Conservation (phyloP, 2,329 filamentous ascomycete species). For the Hypoxylon sp. region DNA sequence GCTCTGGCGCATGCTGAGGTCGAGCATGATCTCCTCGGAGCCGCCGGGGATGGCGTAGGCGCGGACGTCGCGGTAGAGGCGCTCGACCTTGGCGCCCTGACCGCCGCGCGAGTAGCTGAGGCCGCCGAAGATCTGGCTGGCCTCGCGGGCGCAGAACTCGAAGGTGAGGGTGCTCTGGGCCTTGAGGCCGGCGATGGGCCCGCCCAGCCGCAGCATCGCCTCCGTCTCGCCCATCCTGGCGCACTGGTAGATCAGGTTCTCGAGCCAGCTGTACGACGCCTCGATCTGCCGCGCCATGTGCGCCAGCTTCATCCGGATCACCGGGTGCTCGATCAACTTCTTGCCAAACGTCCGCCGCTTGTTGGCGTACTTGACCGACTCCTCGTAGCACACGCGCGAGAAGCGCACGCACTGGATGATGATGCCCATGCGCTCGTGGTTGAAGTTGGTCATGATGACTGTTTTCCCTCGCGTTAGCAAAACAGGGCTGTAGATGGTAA, state of each 20-base stretch:
- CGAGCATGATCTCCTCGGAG: conserved; percentile 98
- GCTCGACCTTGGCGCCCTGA: conserved; percentile 94
- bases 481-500: no score
- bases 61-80: conserved; percentile 91
- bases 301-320: conserved; percentile 96
- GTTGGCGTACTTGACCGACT: conserved; percentile 94
- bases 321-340: conserved; percentile 94
- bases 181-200: conserved; percentile 92
- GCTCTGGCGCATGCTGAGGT: conserved; percentile 91
- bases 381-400: conserved; percentile 95
- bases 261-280: conserved; percentile 95
- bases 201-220: conserved; percentile 94
- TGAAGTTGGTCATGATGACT: conserved; percentile 99
- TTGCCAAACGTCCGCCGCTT: conserved; percentile 97
- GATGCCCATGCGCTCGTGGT: conserved; percentile 98
- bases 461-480: no score
- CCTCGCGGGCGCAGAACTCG: conserved; percentile 96
- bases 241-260: conserved; percentile 94
- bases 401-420: conserved; percentile 98
- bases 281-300: conserved; percentile 99
- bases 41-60: conserved; percentile 97
- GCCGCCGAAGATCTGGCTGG: conserved; percentile 96
- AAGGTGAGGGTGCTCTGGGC: conserved; percentile 94
- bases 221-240: conserved; percentile 92
- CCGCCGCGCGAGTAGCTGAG: conserved; percentile 91